Percentiles rank a stretch among this genome's conserved stretches.
phyloP scores from a whole-genome alignment of 805 yeast species.

The Schwanniomyces pseudopolymorphus region DNA sequence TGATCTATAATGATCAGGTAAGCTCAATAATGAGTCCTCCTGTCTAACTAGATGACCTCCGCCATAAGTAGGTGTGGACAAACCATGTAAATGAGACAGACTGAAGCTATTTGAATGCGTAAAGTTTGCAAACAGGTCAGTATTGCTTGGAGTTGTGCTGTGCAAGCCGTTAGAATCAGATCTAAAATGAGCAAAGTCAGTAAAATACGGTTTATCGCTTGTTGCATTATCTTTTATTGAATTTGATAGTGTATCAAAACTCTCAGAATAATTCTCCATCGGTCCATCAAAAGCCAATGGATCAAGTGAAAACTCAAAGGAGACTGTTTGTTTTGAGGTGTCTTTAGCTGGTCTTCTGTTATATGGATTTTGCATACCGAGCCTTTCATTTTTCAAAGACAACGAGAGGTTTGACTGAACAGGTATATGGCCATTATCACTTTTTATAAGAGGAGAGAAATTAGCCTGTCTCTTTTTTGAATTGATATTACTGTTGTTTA shows the following conservation, averaged over 20 bases:
- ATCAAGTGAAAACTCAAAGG: conserved; percentile 39
- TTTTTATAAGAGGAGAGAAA: conserved; percentile 14
- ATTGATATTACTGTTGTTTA: conserved; percentile 2
- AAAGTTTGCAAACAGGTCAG: not conserved
- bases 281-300: conserved; percentile 52
- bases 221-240: not conserved
- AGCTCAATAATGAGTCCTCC: conserved; percentile 28
- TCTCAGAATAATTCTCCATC: conserved; percentile 15
- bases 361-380: not conserved
- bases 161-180: not conserved
- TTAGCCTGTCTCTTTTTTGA: conserved; percentile 18
- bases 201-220: not conserved
- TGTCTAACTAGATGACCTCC: conserved; percentile 15
- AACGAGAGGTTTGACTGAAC: conserved; percentile 13
- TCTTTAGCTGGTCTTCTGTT: conserved; percentile 3
- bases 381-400: conserved; percentile 3
- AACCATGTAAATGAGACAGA: not conserved
- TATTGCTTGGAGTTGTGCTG: not conserved
- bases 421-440: conserved; percentile 1
- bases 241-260: not conserved
- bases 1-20: conserved; percentile 27
- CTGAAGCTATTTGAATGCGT: conserved; percentile 9
- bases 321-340: not conserved
- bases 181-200: not conserved
- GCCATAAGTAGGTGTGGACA: not conserved